Evolutionary conservation across 768 basidiomycete genomes (phyloP), one percentile per base, ranked within the genome.

Genomic region (Daedaleopsis sinensis): DNA sequence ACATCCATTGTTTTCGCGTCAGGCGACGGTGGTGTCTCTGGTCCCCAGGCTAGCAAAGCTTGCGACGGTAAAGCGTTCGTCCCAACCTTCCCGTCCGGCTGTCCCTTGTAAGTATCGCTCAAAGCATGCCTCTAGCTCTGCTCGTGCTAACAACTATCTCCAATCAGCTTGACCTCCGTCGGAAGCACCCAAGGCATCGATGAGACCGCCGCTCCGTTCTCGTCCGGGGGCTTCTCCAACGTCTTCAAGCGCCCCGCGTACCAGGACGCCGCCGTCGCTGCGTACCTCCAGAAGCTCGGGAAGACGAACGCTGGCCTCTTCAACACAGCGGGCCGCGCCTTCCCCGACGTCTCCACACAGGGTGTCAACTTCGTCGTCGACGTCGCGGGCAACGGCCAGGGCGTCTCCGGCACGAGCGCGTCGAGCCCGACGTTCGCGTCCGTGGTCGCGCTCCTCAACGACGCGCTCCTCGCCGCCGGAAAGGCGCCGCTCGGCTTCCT

Each of bases 281-380:
- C 55, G 1, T 82, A 78, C 72, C 70, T 82, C 19, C 56, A 65
- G 19, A 61, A 61, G 44, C 68, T 78, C 58, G 73, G 72, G 52
- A 64, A 54, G 58, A 68, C 68, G 2, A 68, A 71, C 64, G 46
- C 52, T 1, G 76, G 78, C 23, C 64, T 68, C 36, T 78, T 74
- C 65, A 71, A 68, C 61, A 49, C 47, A 48, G 70, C 59, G 69
- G 79, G 79, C 37, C 80, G 81, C 48, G 80, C 68, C 3, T 83
- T 74, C 72, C 83, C 83, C 39, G 82, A 83, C 70, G 71, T 83
- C 44, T 70, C 79, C 35, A 78, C 82, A 6, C 69, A 72, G 58
- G 76, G 74, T 7, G 62, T 73, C 43, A 69, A 74, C 63, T 73
- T 74, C 57, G 77, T 89, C 38, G 76, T 75, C 65, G 58, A 68